Percentiles rank a stretch among this genome's conserved stretches.
phyloP scores from a whole-genome alignment of 2,329 filamentous ascomycete genomes.

The Immersiporthe knoxdaviesiana region DNA sequence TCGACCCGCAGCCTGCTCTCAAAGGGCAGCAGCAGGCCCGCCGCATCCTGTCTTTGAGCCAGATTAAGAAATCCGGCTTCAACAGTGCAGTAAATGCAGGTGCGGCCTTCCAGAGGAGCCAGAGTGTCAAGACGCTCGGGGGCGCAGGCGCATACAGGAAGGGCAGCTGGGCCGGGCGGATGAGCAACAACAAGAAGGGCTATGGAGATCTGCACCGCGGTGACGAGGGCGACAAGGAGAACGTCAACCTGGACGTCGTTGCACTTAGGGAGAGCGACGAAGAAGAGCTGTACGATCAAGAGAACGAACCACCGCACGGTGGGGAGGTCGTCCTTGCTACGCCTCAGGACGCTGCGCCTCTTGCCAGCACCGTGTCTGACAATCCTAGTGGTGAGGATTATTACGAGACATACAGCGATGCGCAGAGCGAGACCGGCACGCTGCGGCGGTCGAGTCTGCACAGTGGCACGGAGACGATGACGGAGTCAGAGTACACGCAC shows the following conservation, averaged over 20 bases:
- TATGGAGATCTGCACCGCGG: slow-evolving; percentile 64
- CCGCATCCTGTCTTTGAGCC: slow-evolving; percentile 86
- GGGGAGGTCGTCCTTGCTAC: slow-evolving; percentile 28
- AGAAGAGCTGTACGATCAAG: slow-evolving; percentile 46
- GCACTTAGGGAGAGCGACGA: slow-evolving; percentile 62
- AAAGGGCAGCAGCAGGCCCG: slow-evolving; percentile 54
- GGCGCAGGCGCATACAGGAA: slow-evolving; percentile 60
- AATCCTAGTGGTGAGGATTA: slow-evolving; percentile 14
- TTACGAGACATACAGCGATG: slow-evolving; percentile 32
- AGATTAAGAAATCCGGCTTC: slow-evolving; percentile 69
- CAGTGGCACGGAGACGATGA: slow-evolving; percentile 15
- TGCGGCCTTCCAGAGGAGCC: slow-evolving; percentile 72
- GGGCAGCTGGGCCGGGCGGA: slow-evolving; percentile 67
- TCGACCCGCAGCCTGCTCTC: slow-evolving; percentile 46
- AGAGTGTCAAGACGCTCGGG: slow-evolving; percentile 71
- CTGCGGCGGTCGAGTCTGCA: slow-evolving; percentile 49
- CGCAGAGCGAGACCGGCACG: slow-evolving; percentile 55
- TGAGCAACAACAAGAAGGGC: slow-evolving; percentile 43
- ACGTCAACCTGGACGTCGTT: slow-evolving; percentile 39
- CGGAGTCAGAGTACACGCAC: slow-evolving; percentile 25
- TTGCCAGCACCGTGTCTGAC: slow-evolving; percentile 21
- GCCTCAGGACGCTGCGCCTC: slow-evolving; percentile 18
- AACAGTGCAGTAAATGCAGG: slow-evolving; percentile 46
- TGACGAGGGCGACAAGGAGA: slow-evolving; percentile 55
- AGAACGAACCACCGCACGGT: slow-evolving; percentile 32